Conservation (phyloP, 1,139 yeast species). For the Pichia sp. region DNA sequence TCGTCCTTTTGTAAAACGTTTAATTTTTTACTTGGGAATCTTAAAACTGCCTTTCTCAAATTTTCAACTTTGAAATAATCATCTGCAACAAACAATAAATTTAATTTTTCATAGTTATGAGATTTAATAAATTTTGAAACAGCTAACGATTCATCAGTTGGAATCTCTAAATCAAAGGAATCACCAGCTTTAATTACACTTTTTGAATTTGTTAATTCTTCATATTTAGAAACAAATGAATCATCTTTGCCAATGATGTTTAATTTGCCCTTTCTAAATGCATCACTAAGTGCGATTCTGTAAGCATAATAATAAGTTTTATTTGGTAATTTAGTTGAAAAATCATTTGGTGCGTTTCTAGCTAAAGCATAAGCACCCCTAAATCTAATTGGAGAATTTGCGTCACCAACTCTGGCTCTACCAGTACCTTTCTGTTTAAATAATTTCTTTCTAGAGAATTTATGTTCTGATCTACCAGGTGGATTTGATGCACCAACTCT, state of each 20-base stretch:
- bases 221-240: slow-evolving; percentile 25
- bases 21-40: slow-evolving; percentile 42
- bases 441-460: slow-evolving; percentile 77
- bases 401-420: slow-evolving; percentile 93
- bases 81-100: slow-evolving; percentile 62
- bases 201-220: slow-evolving; percentile 11
- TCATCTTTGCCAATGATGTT: slow-evolving; percentile 54
- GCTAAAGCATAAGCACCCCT: slow-evolving; percentile 91
- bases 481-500: slow-evolving; percentile 89
- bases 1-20: slow-evolving; percentile 71
- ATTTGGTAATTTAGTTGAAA: slow-evolving; percentile 73
- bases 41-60: slow-evolving; percentile 44
- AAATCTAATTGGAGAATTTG: slow-evolving; percentile 85
- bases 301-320: slow-evolving; percentile 72
- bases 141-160: slow-evolving; percentile 33
- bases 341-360: slow-evolving; percentile 84
- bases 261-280: slow-evolving; percentile 69
- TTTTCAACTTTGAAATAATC: slow-evolving; percentile 41
- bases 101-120: slow-evolving; percentile 49
- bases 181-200: slow-evolving; percentile 21
- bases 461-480: slow-evolving; percentile 79
- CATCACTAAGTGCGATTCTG: slow-evolving; percentile 74
- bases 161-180: slow-evolving; percentile 23
- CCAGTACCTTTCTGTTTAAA: slow-evolving; percentile 93
- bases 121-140: slow-evolving; percentile 53